phyloP scores from a whole-genome alignment of 1,139 yeast genomes.

The Lizanozyma gosingica region DNA sequence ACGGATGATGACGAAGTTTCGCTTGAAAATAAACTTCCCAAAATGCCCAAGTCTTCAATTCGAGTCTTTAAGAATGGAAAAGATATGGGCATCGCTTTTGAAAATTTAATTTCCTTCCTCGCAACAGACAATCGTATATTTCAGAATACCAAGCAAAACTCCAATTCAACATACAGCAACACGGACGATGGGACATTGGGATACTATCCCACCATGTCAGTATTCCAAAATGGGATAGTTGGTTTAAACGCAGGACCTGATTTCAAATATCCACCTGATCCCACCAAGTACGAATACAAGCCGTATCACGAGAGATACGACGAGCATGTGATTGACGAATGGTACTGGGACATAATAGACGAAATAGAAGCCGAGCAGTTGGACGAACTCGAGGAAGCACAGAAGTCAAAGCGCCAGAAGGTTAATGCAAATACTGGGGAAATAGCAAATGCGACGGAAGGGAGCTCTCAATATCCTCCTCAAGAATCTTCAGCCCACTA shows the following conservation, averaged over 20 bases:
- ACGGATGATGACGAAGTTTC: conserved; percentile 14
- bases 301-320: conserved; percentile 56
- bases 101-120: conserved; percentile 69
- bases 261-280: conserved; percentile 38
- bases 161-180: conserved; percentile 36
- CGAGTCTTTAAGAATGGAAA: conserved; percentile 72
- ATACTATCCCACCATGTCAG: conserved; percentile 84
- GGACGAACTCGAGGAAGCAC: conserved; percentile 31
- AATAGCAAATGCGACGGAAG: conserved; percentile 6
- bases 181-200: conserved; percentile 82
- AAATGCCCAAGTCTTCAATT: conserved; percentile 50
- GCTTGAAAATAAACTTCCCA: conserved; percentile 19
- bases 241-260: conserved; percentile 61
- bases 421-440: background rate
- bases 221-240: conserved; percentile 73
- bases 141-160: conserved; percentile 32
- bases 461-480: conserved; percentile 6
- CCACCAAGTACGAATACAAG: conserved; percentile 22
- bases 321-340: conserved; percentile 71
- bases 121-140: conserved; percentile 45
- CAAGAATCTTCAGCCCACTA: conserved; percentile 7
- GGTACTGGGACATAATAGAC: conserved; percentile 75
- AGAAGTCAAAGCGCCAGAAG: background rate
- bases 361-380: conserved; percentile 67
- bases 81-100: conserved; percentile 55